Conservation (phyloP, 805 yeast genomes). For the Saturnispora ahearnii region DNA sequence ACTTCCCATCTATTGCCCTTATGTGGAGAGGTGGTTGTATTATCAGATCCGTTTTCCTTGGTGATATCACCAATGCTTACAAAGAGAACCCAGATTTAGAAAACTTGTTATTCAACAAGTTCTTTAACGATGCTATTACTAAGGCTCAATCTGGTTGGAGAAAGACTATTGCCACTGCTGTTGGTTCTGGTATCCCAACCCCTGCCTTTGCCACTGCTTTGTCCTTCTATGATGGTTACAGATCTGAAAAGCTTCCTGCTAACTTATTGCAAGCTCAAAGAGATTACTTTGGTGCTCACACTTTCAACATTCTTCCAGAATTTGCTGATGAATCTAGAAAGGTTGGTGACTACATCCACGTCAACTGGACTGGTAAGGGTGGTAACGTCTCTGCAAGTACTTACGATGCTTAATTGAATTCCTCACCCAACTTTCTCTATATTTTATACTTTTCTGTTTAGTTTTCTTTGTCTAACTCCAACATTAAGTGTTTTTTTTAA, state of each 20-base stretch:
- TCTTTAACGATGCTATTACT: conserved; percentile 83
- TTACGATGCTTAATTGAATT: conserved; percentile 62
- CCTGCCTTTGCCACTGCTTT: conserved; percentile 97
- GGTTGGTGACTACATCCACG: conserved; percentile 76
- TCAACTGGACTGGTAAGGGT: conserved; percentile 99
- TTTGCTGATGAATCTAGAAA: conserved; percentile 67
- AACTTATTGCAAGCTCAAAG: conserved; percentile 98
- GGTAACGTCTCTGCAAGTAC: conserved; percentile 95
- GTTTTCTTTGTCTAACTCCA: no score
- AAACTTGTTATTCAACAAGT: conserved; percentile 90
- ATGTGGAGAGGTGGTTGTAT: conserved; percentile 99
- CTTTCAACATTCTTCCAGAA: conserved; percentile 92
- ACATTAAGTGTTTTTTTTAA: no score
- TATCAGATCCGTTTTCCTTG: conserved; percentile 96
- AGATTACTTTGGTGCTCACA: conserved; percentile 99
- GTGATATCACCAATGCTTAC: conserved; percentile 94
- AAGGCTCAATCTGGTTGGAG: conserved; percentile 98
- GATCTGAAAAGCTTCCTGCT: conserved; percentile 93
- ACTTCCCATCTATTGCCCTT: conserved; percentile 96
- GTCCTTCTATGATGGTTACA: conserved; percentile 97
- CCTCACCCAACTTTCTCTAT: neutral
- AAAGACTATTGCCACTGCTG: conserved; percentile 68
- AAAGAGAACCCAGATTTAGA: conserved; percentile 88
- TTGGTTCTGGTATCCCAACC: conserved; percentile 85
- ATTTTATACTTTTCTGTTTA: neutral